Evolutionary conservation across 805 yeast species (phyloP).

Genomic region (Candida nanaspora): DNA sequence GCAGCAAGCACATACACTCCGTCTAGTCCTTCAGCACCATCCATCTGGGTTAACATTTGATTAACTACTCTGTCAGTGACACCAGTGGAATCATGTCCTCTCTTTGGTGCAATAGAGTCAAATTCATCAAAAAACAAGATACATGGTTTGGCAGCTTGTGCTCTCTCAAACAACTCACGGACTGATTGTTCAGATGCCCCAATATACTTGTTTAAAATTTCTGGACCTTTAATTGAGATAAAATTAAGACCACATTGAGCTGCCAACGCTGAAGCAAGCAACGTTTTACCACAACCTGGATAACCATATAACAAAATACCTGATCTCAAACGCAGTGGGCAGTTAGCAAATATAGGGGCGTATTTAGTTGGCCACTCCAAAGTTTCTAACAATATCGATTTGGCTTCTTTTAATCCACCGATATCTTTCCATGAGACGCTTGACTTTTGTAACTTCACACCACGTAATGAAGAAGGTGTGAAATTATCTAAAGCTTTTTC

Average conservation of each 20-base stretch:
- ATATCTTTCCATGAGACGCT: conserved; percentile 76
- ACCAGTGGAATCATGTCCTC: conserved; percentile 97
- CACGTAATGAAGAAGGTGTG: conserved; percentile 76
- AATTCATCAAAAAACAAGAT: conserved; percentile 90
- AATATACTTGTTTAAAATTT: conserved; percentile 86
- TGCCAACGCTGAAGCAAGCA: conserved; percentile 89
- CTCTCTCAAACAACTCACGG: conserved; percentile 87
- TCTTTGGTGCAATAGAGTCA: conserved; percentile 94
- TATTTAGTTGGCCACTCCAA: conserved; percentile 96
- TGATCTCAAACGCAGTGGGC: conserved; percentile 82
- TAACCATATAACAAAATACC: conserved; percentile 90
- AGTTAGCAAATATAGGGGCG: conserved; percentile 86
- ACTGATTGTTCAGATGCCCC: conserved; percentile 97
- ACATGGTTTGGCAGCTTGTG: conserved; percentile 92
- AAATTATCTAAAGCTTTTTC: conserved; percentile 56
- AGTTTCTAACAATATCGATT: conserved; percentile 72
- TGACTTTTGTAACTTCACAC: conserved; percentile 79
- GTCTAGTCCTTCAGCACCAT: conserved; percentile 96
- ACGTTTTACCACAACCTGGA: conserved; percentile 97
- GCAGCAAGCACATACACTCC: conserved; percentile 97
- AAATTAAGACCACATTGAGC: conserved; percentile 91
- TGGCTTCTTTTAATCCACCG: conserved; percentile 80
- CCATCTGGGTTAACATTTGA: conserved; percentile 96
- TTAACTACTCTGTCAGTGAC: conserved; percentile 97
- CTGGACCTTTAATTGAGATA: conserved; percentile 93